A percentile compares a stretch with the other conserved stretches of the same genome.
phyloP scores from a whole-genome alignment of 306 rosid genomes.

The Adenanthera pavonina region DNA sequence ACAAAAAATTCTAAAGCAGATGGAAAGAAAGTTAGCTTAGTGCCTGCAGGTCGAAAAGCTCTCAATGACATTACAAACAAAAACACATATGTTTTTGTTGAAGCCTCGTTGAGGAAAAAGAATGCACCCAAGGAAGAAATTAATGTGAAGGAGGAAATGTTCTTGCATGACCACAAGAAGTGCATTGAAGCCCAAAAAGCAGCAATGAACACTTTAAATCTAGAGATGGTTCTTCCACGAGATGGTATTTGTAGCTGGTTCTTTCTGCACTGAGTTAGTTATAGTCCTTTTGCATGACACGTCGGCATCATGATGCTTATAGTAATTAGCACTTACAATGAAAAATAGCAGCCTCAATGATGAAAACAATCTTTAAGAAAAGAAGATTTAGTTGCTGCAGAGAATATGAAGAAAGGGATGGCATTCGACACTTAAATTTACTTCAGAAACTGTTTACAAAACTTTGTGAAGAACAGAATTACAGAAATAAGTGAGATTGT shows the following conservation, averaged over 20 bases:
- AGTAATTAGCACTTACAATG: not conserved
- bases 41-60: conserved; percentile 53
- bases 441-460: not conserved
- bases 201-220: conserved; percentile 39
- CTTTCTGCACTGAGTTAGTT: not conserved
- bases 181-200: conserved; percentile 49
- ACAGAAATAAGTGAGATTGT: not conserved
- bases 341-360: not conserved
- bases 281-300: not conserved
- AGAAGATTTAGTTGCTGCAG: not conserved
- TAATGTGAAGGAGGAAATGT: conserved; percentile 58
- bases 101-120: conserved; percentile 46
- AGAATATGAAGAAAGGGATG: not conserved
- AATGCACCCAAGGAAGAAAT: conserved; percentile 49
- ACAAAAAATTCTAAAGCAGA: conserved; percentile 40
- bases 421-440: not conserved
- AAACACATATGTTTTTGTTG: conserved; percentile 22
- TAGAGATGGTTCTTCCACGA: conserved; percentile 52
- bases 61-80: conserved; percentile 65
- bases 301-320: not conserved
- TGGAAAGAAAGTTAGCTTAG: conserved; percentile 50
- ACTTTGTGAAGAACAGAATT: not conserved
- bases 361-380: not conserved
- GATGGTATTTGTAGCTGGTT: conserved; percentile 39
- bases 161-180: conserved; percentile 62